These are phyloP conservation scores for Trypanosoma conorhini DNA, from an alignment of 208 protist genomes.

Conservation along the genomic window DNA sequence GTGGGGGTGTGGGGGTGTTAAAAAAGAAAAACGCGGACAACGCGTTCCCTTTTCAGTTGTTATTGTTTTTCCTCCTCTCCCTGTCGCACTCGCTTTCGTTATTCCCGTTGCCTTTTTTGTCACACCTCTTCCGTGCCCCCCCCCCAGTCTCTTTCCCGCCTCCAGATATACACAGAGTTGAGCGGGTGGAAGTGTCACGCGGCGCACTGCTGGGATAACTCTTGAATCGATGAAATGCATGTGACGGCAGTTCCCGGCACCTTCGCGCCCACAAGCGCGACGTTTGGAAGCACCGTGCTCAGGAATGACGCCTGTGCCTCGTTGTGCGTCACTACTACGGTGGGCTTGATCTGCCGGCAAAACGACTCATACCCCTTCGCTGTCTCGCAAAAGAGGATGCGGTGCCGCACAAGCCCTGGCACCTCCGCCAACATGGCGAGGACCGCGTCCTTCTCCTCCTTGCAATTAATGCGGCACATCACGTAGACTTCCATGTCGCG, in stretches of 20 bases:
- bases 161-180: background rate
- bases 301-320: conserved; percentile 51
- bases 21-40: background rate
- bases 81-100: background rate
- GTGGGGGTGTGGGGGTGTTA: too few relatives aligned
- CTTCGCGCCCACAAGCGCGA: conserved; percentile 51
- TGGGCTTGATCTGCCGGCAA: conserved; percentile 76
- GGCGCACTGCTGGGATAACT: background rate
- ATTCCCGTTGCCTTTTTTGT: background rate
- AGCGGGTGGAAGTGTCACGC: background rate
- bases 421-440: conserved; percentile 44
- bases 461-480: conserved; percentile 65
- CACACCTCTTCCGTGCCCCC: too few relatives aligned
- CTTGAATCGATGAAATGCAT: conserved; percentile 17
- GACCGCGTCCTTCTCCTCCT: conserved; percentile 51
- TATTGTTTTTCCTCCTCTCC: background rate
- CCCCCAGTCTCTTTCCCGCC: background rate
- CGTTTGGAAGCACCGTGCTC: conserved; percentile 61
- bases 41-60: background rate
- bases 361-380: conserved; percentile 85
- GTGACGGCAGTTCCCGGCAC: conserved; percentile 37
- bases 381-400: conserved; percentile 83
- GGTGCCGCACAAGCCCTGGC: conserved; percentile 58
- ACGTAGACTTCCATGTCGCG: conserved; percentile 69
- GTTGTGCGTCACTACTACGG: conserved; percentile 66